Base-by-base conservation (phyloP, 1,139 yeast species). In the Taiozyma onychis region DNA sequence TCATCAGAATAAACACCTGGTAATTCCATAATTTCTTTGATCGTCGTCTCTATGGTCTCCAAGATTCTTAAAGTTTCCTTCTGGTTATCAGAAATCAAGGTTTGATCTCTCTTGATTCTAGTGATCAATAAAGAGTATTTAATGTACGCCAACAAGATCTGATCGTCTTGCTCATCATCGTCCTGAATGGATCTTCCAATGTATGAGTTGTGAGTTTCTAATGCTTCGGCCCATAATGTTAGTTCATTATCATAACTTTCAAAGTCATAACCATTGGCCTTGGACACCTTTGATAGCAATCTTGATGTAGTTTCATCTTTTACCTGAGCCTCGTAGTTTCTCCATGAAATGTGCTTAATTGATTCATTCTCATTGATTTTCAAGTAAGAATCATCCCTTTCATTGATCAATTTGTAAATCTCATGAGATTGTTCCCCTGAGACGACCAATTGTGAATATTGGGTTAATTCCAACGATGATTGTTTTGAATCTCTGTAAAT, bases 1-100 rank as follows among this genome's bases (percentile, higher is more conserved):
- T 87, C 95, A 62, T 89, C 96, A 52, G 88, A 87, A 63, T 85
- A 83, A 24, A 91, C 96, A 74, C 98, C 98, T 0, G 97, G 96
- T 49, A 91, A 75, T 54, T 88, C 96, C 61, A 78, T 74, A 46
- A 89, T 68, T 57, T 85, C 85, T 7, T 69, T 69, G 30, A 84
- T 67, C 39, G 54, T 66, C 65, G 51, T 68, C 71, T 55, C 74
- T 59, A 50, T 69, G 46, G 52, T 66, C 50, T 53, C 58, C 41
- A 50, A 50, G 45, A 54, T 58, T 53, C 57, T 60, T 49, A 58
- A 44, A 1, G 57, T 48, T 46, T 57, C 59, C 42, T 55, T 53
- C 41, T 54, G 47, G 46, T 58, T 53, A 22, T 44, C 39, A 3
- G 53, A 51, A 39, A 61, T 52, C 2, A 52, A 51, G 21, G 58